These are phyloP conservation scores for Phylloporus scabripes DNA, from an alignment of 768 basidiomycete genomes.

Conservation along the genomic window DNA sequence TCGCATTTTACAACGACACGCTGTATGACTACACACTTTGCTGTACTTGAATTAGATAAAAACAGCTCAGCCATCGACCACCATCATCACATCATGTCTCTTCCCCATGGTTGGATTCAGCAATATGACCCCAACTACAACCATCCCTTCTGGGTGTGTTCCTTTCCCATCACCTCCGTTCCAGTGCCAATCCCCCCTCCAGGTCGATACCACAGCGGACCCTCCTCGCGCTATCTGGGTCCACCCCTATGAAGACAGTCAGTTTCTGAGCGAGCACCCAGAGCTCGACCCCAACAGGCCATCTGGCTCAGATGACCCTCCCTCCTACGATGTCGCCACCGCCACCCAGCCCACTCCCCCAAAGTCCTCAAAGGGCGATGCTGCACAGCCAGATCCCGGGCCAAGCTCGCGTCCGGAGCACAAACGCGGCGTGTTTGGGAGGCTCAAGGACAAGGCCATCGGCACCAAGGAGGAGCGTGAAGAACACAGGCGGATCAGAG, in stretches of 20 bases:
- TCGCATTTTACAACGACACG: conserved; percentile 30
- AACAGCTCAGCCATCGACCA: conserved; percentile 12
- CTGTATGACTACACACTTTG: conserved; percentile 1
- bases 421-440: conserved; percentile 53
- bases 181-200: background rate
- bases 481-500: conserved; percentile 32
- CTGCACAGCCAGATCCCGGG: background rate
- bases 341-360: conserved; percentile 23
- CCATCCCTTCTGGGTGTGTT: conserved; percentile 46
- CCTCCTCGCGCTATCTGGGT: conserved; percentile 69
- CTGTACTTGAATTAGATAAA: background rate
- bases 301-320: conserved; percentile 15
- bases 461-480: conserved; percentile 63
- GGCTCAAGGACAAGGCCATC: conserved; percentile 57
- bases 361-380: background rate
- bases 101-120: conserved; percentile 56
- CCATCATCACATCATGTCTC: conserved; percentile 21
- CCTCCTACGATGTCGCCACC: conserved; percentile 23
- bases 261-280: conserved; percentile 54
- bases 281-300: conserved; percentile 35
- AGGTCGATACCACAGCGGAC: conserved; percentile 60
- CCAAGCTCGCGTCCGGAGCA: conserved; percentile 15
- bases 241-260: conserved; percentile 66
- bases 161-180: no score
- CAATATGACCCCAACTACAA: conserved; percentile 40